Conservation (phyloP, 495 filamentous ascomycete genomes). For the Parachaetomium inaequale region DNA sequence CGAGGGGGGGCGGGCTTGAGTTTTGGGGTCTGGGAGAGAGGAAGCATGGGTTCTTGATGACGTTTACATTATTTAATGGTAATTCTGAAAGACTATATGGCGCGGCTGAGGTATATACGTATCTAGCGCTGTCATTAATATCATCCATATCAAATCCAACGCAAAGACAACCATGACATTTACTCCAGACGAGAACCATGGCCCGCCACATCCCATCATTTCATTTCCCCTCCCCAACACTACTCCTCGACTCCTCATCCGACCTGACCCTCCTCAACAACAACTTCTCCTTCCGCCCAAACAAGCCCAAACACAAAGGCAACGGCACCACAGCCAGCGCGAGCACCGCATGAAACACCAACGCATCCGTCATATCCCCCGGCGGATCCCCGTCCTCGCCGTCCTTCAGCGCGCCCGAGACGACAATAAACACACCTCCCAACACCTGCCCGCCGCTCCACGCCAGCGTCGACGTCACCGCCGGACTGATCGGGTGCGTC, state of each 20-base stretch:
- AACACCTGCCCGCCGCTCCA: constrained; percentile 80
- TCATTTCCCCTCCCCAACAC: neutral
- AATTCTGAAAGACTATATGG: neutral
- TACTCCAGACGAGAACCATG: neutral
- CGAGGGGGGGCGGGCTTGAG: neutral
- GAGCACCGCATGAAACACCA: constrained; percentile 76
- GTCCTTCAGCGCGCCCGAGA: constrained; percentile 74
- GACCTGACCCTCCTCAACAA: constrained; percentile 53
- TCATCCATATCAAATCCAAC: neutral
- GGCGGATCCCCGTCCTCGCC: constrained; percentile 52
- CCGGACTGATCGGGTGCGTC: constrained; percentile 82
- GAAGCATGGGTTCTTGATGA: neutral
- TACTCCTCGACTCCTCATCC: constrained; percentile 27
- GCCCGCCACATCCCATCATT: neutral
- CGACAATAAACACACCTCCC: constrained; percentile 78
- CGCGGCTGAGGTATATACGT: neutral
- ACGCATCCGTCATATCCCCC: constrained; percentile 64
- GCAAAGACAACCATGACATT: neutral
- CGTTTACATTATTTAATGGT: neutral
- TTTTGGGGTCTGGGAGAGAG: neutral
- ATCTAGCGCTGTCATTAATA: neutral
- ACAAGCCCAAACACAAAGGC: constrained; percentile 63
- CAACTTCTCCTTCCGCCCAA: constrained; percentile 53
- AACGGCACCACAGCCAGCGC: constrained; percentile 61
- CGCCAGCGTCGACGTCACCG: constrained; percentile 74